Conservation (phyloP, 2,329 filamentous ascomycete species). For the Aquanectria penicillioides region DNA sequence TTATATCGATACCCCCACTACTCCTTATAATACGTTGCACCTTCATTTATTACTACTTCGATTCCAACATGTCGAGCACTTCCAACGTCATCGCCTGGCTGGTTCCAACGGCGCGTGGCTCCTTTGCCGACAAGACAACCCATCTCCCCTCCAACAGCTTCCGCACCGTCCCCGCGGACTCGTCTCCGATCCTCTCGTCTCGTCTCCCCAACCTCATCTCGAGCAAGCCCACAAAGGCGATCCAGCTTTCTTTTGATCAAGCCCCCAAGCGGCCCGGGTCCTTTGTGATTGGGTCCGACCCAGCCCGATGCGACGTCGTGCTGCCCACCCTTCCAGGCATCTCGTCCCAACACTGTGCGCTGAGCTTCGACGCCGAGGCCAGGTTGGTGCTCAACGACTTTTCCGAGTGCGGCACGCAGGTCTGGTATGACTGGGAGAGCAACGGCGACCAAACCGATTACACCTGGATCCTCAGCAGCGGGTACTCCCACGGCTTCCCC, state of each 20-base stretch:
- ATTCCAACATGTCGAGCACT: conserved; percentile 24
- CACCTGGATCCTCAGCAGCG: conserved; percentile 49
- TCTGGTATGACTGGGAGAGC: conserved; percentile 55
- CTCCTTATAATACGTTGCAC: conserved; percentile 18
- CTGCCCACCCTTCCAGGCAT: conserved; percentile 49
- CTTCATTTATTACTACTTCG: conserved; percentile 4
- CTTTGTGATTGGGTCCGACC: conserved; percentile 52
- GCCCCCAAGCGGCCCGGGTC: conserved; percentile 47
- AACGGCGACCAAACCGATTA: conserved; percentile 49
- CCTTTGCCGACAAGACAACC: conserved; percentile 46
- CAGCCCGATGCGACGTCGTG: conserved; percentile 48
- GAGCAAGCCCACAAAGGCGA: conserved; percentile 42
- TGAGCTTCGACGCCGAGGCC: conserved; percentile 51
- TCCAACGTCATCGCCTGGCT: conserved; percentile 53
- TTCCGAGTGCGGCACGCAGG: conserved; percentile 50
- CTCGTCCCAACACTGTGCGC: conserved; percentile 48
- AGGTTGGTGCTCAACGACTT: conserved; percentile 52
- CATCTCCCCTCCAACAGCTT: conserved; percentile 45
- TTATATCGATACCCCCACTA: conserved; percentile 21
- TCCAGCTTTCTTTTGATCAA: conserved; percentile 50
- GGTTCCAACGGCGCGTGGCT: conserved; percentile 48
- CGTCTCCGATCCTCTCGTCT: conserved; percentile 40
- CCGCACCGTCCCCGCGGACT: conserved; percentile 38
- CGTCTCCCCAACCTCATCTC: conserved; percentile 41
- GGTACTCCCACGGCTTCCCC: conserved; percentile 48